These are phyloP conservation scores for Coemansia sp. DNA, from an alignment of 192 early-diverging fungal genomes.

Conservation along the genomic window DNA sequence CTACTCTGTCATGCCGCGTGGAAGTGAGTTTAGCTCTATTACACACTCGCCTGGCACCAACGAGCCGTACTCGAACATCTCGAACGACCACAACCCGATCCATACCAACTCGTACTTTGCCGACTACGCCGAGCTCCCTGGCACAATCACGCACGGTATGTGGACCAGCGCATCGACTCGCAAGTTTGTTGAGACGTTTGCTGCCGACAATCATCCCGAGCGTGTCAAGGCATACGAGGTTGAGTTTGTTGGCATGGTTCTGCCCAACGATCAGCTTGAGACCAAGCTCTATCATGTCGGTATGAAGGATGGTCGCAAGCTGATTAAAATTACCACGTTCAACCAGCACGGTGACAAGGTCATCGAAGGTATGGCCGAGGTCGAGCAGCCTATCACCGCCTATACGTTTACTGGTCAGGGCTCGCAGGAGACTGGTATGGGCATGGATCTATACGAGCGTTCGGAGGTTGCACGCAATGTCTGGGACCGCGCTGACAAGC, in stretches of 20 bases:
- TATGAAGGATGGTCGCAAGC: slow-evolving; percentile 95
- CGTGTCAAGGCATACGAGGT: slow-evolving; percentile 84
- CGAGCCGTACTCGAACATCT: slow-evolving; percentile 80
- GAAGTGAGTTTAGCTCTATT: slow-evolving; percentile 80
- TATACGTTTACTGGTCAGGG: slow-evolving; percentile 97
- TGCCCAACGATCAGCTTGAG: slow-evolving; percentile 83
- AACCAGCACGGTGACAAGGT: slow-evolving; percentile 79
- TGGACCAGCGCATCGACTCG: slow-evolving; percentile 93
- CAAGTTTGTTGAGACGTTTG: slow-evolving; percentile 94
- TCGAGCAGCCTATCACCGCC: slow-evolving; percentile 86
- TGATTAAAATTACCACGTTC: slow-evolving; percentile 85
- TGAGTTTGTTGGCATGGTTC: slow-evolving; percentile 90
- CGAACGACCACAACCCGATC: slow-evolving; percentile 93
- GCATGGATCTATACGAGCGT: slow-evolving; percentile 86
- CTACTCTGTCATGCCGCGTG: slow-evolving; percentile 87
- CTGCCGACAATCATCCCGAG: slow-evolving; percentile 88
- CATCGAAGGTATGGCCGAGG: slow-evolving; percentile 86
- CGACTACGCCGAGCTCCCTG: slow-evolving; percentile 82
- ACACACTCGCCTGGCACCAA: slow-evolving; percentile 85
- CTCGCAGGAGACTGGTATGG: slow-evolving; percentile 94
- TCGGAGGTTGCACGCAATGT: slow-evolving; percentile 80
- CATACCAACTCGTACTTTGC: slow-evolving; percentile 96
- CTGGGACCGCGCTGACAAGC: slow-evolving; percentile 89
- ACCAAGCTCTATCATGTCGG: slow-evolving; percentile 90
- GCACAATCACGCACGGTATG: slow-evolving; percentile 97